Evolutionary conservation across 257 asterid genomes (phyloP).

Genomic region (Parsonsia alboflavescens): DNA sequence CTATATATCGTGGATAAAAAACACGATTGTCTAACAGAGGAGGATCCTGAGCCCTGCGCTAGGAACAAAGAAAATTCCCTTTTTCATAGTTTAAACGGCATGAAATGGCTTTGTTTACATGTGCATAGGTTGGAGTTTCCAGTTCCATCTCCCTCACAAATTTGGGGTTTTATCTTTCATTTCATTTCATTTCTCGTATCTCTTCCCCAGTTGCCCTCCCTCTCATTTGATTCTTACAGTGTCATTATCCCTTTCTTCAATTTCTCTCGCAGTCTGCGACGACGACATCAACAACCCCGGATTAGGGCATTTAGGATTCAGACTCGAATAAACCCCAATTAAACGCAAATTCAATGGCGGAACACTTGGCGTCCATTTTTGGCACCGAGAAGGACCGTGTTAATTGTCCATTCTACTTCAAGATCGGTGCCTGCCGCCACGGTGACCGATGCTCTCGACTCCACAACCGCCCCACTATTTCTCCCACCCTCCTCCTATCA

Average conservation of each 20-base stretch:
- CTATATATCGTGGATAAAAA: too few relatives aligned
- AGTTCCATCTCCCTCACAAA: too few relatives aligned
- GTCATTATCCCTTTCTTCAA: not conserved
- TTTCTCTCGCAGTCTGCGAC: not conserved
- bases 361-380: slow-evolving; percentile 27
- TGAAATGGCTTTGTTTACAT: too few relatives aligned
- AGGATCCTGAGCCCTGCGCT: too few relatives aligned
- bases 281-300: not conserved
- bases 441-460: slow-evolving; percentile 29
- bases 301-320: not conserved
- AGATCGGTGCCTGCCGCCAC: slow-evolving; percentile 33
- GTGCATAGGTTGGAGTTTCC: too few relatives aligned
- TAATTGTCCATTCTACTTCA: slow-evolving; percentile 32
- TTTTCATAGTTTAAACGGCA: too few relatives aligned
- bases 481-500: slow-evolving; percentile 23
- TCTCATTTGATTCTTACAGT: too few relatives aligned
- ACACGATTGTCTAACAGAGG: too few relatives aligned
- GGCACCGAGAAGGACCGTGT: slow-evolving; percentile 29
- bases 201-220: not conserved
- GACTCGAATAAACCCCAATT: not conserved
- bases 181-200: too few relatives aligned
- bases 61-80: too few relatives aligned
- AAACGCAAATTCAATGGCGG: slow-evolving; percentile 13
- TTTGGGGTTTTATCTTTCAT: too few relatives aligned
- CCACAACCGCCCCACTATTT: slow-evolving; percentile 20